Conservation (phyloP, 225 moss, liverwort and hornwort genomes). For the Anthoceros angustus region DNA sequence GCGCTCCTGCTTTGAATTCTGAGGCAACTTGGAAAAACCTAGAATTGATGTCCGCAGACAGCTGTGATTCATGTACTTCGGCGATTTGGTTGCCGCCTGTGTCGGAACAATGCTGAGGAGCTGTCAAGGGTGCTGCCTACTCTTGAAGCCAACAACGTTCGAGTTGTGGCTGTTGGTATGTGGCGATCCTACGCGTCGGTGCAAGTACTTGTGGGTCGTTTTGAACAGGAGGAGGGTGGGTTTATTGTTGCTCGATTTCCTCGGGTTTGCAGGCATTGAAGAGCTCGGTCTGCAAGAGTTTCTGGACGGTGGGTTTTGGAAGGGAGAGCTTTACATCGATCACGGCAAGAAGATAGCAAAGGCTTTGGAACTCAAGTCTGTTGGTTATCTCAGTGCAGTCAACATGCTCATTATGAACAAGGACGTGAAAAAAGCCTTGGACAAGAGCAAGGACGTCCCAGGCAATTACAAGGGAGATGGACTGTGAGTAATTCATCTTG, state of each 20-base stretch:
- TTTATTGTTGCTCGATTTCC: neutral
- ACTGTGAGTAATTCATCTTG: slow-evolving; percentile 41
- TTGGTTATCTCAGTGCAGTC: slow-evolving; percentile 35
- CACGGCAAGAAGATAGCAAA: slow-evolving; percentile 70
- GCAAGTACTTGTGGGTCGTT: neutral
- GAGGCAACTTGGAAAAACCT: neutral
- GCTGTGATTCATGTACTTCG: slow-evolving; percentile 78
- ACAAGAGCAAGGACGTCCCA: slow-evolving; percentile 52
- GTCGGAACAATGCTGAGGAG: slow-evolving; percentile 58
- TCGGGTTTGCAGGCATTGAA: slow-evolving; percentile 51
- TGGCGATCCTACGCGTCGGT: neutral
- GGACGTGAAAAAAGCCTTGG: slow-evolving; percentile 27
- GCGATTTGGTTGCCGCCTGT: slow-evolving; percentile 76
- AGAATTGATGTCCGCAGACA: slow-evolving; percentile 28
- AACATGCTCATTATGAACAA: slow-evolving; percentile 48
- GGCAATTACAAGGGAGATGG: slow-evolving; percentile 74
- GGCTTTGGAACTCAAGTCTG: slow-evolving; percentile 55
- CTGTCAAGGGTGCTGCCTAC: slow-evolving; percentile 59
- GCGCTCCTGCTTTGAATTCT: neutral
- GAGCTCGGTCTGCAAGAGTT: slow-evolving; percentile 71
- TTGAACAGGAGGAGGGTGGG: neutral
- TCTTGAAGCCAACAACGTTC: slow-evolving; percentile 49
- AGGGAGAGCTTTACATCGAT: slow-evolving; percentile 82
- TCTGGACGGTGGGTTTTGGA: slow-evolving; percentile 67
- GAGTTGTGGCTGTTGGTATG: slow-evolving; percentile 71